Evolutionary conservation across 148 eudicot species (phyloP), one percentile per base, ranked within the genome.

Genomic region (Amaranthus cruentus): DNA sequence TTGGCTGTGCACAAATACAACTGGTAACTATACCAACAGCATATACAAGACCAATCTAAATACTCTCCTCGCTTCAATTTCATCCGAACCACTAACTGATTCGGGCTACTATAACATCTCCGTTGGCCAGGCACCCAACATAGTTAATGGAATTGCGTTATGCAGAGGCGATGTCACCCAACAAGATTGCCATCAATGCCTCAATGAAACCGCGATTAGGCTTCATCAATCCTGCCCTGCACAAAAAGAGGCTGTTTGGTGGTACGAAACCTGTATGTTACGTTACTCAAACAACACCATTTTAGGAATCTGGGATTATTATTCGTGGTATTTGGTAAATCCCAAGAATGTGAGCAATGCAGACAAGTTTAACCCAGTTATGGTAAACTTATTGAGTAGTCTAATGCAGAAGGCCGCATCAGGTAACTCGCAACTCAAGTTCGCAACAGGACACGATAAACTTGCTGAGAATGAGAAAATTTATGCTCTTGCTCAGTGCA

Each of bases 21-120:
- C 55, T 5, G 77, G 77, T 0, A 75, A 75, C 68, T 68, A 76
- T n/a, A 76, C 78, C 0, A 68, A 7, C 28, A 69, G 78, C 15
- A 69, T 51, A 18, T 76, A 59, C 61, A 59, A 43, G 48, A 68
- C n/a, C 2, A 76, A 76, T 52, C 52, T 76, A 11, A 68, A 68
- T 1, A 50, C 10, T 3, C 73, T 76, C n/a, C 43, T 76, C 15
- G 5, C 44, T 47, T 7, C 21, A 58, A 42, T 76, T 14, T 42
- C 59, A 6, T 18, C 73, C 56, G 52, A n/a, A 51, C 38, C 15
- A 1, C 57, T 49, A 13, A 58, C 42, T 52, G 6, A 42, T 7
- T 9, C 14, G 7, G 67, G 73, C 14, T 76, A 49, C 50, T 76
- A 49, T 61, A 68, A 76, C 7, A 12, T 42, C 9, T 68, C 78